phyloP scores from a whole-genome alignment of 2,329 filamentous ascomycete species.

The Aspergillus sp. region DNA sequence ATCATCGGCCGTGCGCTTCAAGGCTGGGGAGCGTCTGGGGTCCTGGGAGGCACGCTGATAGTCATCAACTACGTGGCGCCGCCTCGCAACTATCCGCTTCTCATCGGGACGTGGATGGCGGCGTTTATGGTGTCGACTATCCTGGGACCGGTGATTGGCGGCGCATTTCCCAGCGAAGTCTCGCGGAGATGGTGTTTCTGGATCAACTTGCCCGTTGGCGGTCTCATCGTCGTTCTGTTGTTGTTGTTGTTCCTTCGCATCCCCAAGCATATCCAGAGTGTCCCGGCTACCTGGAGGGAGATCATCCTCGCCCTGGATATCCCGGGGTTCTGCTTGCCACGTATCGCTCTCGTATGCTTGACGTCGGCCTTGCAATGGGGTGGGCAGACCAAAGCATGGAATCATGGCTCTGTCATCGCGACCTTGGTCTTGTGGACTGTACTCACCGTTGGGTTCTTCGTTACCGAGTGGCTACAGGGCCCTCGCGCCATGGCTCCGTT shows the following conservation, averaged over 20 bases:
- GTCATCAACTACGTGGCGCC: neutral
- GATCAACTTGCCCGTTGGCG: neutral
- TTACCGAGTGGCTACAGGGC: neutral
- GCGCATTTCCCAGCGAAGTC: neutral
- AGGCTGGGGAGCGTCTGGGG: neutral
- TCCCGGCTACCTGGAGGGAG: neutral
- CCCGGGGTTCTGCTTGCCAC: neutral
- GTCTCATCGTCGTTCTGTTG: neutral
- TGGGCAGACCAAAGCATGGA: neutral
- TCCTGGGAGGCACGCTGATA: neutral
- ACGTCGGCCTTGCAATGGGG: neutral
- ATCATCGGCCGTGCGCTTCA: neutral
- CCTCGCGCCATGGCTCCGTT: neutral
- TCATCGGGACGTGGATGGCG: neutral
- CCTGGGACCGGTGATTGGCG: neutral
- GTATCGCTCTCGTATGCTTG: neutral
- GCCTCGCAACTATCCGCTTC: neutral
- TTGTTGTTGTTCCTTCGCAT: neutral
- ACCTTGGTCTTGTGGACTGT: neutral
- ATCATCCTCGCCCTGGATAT: neutral
- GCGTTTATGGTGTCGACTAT: neutral
- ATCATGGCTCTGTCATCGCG: neutral
- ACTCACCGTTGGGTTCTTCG: neutral
- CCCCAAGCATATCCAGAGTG: neutral
- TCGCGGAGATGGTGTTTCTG: constrained; percentile 1